Conservation (phyloP, 2,329 filamentous ascomycete genomes). For the Diaporthe capsici region DNA sequence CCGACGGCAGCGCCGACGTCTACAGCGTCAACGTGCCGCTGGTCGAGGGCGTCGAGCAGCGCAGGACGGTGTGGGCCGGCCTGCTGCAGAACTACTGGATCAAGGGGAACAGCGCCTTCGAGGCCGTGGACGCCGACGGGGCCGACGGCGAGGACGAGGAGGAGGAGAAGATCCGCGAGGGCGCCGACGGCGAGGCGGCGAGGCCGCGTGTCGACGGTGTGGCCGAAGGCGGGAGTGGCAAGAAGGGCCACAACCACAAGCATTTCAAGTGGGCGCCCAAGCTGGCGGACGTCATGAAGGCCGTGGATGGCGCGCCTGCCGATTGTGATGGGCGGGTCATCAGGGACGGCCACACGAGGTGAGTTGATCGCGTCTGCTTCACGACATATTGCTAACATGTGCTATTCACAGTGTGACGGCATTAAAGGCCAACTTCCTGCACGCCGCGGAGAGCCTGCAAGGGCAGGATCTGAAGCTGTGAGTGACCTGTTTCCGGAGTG, state of each 20-base stretch:
- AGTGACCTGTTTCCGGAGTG: constrained; percentile 62
- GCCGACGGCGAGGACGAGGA: constrained; percentile 77
- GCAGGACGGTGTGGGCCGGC: constrained; percentile 84
- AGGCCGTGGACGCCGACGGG: constrained; percentile 78
- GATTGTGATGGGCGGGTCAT: constrained; percentile 96
- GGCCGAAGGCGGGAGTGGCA: constrained; percentile 52
- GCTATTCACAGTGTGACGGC: constrained; percentile 80
- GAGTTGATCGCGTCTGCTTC: constrained; percentile 48
- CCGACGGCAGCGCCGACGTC: constrained; percentile 78
- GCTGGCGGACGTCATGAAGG: constrained; percentile 88
- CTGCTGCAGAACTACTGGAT: constrained; percentile 95
- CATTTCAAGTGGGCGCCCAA: constrained; percentile 96
- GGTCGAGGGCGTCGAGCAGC: constrained; percentile 78
- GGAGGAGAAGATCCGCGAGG: constrained; percentile 81
- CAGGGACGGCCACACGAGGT: constrained; percentile 89
- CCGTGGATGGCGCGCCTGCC: constrained; percentile 82
- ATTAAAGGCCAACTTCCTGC: constrained; percentile 93
- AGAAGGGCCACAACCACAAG: constrained; percentile 76
- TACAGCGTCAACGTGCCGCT: constrained; percentile 94
- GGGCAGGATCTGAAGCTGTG: constrained; percentile 85
- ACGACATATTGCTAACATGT: not conserved
- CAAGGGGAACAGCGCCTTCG: constrained; percentile 82
- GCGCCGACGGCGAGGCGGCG: constrained; percentile 64
- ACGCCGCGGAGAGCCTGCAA: constrained; percentile 73
- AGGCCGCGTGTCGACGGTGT: constrained; percentile 43